Percentiles rank a stretch among this genome's conserved stretches.
These are phyloP conservation scores for Glycine soja DNA, from an alignment of 306 rosid species.

Conservation along the genomic window DNA sequence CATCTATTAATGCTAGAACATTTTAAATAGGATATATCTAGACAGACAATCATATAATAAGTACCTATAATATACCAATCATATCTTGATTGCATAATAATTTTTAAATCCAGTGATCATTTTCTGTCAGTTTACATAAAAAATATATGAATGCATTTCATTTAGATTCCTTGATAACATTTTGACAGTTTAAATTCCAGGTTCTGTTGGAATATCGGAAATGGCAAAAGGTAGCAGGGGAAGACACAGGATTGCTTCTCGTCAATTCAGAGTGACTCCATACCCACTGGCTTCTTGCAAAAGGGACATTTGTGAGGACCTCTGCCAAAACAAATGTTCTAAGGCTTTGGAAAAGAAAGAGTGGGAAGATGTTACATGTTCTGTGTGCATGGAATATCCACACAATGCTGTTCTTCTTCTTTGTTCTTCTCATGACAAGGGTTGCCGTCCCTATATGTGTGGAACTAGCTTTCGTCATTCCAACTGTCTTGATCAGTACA, in stretches of 20 bases:
- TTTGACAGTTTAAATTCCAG: constrained; percentile 52
- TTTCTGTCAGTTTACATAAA: constrained; percentile 5
- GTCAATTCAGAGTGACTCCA: constrained; percentile 73
- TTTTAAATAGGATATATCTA: neutral
- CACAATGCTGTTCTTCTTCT: constrained; percentile 98
- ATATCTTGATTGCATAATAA: constrained; percentile 15
- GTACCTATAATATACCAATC: neutral
- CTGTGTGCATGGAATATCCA: constrained; percentile 98
- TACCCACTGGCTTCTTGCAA: constrained; percentile 63
- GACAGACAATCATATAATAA: neutral
- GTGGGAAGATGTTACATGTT: constrained; percentile 90
- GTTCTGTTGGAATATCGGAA: constrained; percentile 45
- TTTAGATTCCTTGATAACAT: constrained; percentile 25
- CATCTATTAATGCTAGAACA: neutral
- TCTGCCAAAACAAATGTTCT: constrained; percentile 75
- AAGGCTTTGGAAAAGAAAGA: constrained; percentile 69
- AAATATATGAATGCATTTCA: constrained; percentile 7
- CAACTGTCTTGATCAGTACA: constrained; percentile 97
- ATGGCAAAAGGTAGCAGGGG: constrained; percentile 96
- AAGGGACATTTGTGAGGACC: constrained; percentile 61
- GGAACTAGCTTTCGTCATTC: constrained; percentile 94
- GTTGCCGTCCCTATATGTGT: constrained; percentile 98
- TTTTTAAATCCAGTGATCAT: neutral
- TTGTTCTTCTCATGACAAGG: constrained; percentile 95
- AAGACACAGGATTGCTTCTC: constrained; percentile 71